Evolutionary conservation across 1,284 basidiomycete species (phyloP).

Genomic region (Taiwanofungus camphoratus): DNA sequence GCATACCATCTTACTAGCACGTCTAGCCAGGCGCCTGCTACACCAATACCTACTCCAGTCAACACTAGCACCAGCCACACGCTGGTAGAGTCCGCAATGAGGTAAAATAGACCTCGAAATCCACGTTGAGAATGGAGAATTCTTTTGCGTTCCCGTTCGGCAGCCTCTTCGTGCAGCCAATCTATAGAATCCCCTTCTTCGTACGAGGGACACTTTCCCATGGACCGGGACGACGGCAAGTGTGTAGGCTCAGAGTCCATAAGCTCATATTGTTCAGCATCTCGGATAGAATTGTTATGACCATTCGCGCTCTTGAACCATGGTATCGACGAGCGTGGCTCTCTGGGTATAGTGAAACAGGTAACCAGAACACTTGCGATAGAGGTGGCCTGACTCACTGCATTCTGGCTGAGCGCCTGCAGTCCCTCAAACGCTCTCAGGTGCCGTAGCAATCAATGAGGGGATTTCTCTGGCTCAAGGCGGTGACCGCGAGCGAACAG

Average conservation of each 20-base stretch:
- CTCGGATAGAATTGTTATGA: conserved; percentile 11
- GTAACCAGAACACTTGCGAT: too few species aligned
- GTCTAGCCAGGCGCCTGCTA: conserved; percentile 70
- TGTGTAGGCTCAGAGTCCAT: conserved; percentile 9
- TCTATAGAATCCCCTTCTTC: conserved; percentile 58
- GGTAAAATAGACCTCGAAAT: conserved; percentile 46
- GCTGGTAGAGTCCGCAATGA: conserved; percentile 51
- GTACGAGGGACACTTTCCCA: conserved; percentile 28
- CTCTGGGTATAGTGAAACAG: too few species aligned
- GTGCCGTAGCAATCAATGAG: too few species aligned
- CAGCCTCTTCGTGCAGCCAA: conserved; percentile 66
- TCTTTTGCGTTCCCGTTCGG: conserved; percentile 54
- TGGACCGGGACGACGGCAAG: conserved; percentile 7
- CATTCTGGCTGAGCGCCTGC: too few species aligned
- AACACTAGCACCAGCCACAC: conserved; percentile 66
- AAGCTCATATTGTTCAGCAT: conserved; percentile 21
- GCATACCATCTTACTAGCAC: conserved; percentile 69
- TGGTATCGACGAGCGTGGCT: too few species aligned
- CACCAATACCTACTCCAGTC: conserved; percentile 64
- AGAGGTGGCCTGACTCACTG: too few species aligned
- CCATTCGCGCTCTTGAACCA: conserved; percentile 14
- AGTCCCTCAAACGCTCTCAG: too few species aligned
- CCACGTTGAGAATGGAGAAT: conserved; percentile 46
- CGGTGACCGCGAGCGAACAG: too few species aligned
- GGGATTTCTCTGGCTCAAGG: too few species aligned